Percentiles rank a stretch among this genome's conserved stretches.
phyloP scores from a whole-genome alignment of 2,329 filamentous ascomycete species.

The Talaromyces piceae region DNA sequence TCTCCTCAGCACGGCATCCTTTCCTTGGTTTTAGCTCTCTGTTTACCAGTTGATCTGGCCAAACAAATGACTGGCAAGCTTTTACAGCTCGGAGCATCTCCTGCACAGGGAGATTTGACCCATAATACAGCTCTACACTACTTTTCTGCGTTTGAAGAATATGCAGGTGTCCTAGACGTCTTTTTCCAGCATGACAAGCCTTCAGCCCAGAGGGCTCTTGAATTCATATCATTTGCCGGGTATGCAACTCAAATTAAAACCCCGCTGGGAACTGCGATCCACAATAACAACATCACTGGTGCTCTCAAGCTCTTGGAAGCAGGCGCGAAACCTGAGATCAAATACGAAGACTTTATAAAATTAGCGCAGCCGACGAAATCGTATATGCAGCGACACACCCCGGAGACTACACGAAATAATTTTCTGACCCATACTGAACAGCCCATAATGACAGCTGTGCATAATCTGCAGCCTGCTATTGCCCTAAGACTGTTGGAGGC shows the following conservation, averaged over 20 bases:
- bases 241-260: constrained; percentile 24
- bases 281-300: constrained; percentile 41
- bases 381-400: constrained; percentile 22
- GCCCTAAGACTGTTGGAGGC: constrained; percentile 53
- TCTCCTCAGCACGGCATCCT: constrained; percentile 54
- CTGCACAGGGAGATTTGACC: constrained; percentile 61
- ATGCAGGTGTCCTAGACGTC: constrained; percentile 36
- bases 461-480: constrained; percentile 45
- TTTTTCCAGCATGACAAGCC: constrained; percentile 50
- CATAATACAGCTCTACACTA: constrained; percentile 61
- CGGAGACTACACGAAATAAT: constrained; percentile 43
- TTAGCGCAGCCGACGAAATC: constrained; percentile 12
- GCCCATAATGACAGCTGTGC: constrained; percentile 57
- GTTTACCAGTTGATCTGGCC: constrained; percentile 56
- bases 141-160: constrained; percentile 46
- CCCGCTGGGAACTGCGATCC: constrained; percentile 55
- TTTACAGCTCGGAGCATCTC: constrained; percentile 63
- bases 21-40: constrained; percentile 60
- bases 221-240: constrained; percentile 50
- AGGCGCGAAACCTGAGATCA: constrained; percentile 54
- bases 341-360: constrained; percentile 45
- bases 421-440: constrained; percentile 51
- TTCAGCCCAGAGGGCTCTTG: constrained; percentile 56
- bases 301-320: constrained; percentile 55
- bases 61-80: constrained; percentile 58